Base-by-base conservation (phyloP, 768 basidiomycete genomes). In the Collybiopsis confluens region DNA sequence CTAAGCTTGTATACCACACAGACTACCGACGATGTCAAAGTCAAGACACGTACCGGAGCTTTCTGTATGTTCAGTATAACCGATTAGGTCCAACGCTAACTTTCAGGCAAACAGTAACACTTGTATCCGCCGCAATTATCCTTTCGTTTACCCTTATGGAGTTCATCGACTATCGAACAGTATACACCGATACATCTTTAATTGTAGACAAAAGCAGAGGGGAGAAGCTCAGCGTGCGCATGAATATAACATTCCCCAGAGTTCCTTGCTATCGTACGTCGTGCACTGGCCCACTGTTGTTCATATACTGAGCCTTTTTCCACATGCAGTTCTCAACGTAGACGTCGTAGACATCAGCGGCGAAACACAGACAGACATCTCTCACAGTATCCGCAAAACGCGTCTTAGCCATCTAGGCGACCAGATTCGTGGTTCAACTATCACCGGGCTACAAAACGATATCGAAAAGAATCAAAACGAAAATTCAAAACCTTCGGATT, bases 21-120 rank as follows among this genome's bases (percentile, higher is more conserved):
- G 96, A 99, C 97, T 37, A 92, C 92, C 69, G 97, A 98, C 66
- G 97, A 99, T 77, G 97, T 99, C 58, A 98, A 98, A 74, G 92
- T 99, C 73, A 94, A 94, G 79, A 98, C 97, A 33, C 84, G 94
- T 55, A 92, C 90, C 41, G 95, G 91, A 59, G 96, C 91, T 59
- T 76, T 94, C 62, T 76, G 94, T 96, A 61, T 69, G 90, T 75
- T 3, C 44, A 24, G 20, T 8, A 10, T 24, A 23, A 6, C 20
- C 11, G 11, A 21, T 23, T 27, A 11, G n/a, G 18, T 7, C 33
- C 15, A 2, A 24, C 2, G 16, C 36, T 37, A 23, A 37, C 13
- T 2, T 20, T 2, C 21, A 26, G 35, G 4, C 48, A n/a, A 35
- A 15, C 60, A 98, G 95, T 99, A 70, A 98, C 97, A 26, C 75